phyloP scores from a whole-genome alignment of 306 rosid species.

The Erythrophleum fordii region DNA sequence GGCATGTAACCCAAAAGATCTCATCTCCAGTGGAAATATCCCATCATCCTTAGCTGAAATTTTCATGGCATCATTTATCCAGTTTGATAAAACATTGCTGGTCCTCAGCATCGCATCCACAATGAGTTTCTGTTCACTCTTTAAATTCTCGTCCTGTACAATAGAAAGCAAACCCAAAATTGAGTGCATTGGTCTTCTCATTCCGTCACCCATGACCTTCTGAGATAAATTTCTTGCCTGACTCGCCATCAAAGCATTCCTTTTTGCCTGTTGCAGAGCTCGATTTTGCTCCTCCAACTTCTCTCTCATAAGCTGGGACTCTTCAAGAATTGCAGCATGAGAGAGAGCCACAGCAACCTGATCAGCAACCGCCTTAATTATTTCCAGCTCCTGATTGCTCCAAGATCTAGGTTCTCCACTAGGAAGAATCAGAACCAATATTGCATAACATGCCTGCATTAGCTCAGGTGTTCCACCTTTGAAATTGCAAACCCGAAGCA shows the following conservation, averaged over 20 bases:
- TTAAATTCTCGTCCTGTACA: slow-evolving; percentile 65
- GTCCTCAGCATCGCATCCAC: slow-evolving; percentile 79
- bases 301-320: slow-evolving; percentile 89
- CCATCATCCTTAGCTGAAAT: slow-evolving; percentile 62
- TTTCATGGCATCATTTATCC: slow-evolving; percentile 82
- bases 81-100: slow-evolving; percentile 67
- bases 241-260: slow-evolving; percentile 80
- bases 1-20: slow-evolving; percentile 65
- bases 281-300: slow-evolving; percentile 85
- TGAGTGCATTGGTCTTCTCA: slow-evolving; percentile 95
- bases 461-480: slow-evolving; percentile 85
- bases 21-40: slow-evolving; percentile 65
- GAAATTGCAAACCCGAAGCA: slow-evolving; percentile 83
- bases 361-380: slow-evolving; percentile 86
- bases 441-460: slow-evolving; percentile 64
- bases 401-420: slow-evolving; percentile 64
- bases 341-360: slow-evolving; percentile 96
- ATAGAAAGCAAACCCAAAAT: slow-evolving; percentile 79
- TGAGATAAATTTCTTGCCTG: slow-evolving; percentile 77
- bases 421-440: slow-evolving; percentile 83
- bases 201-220: slow-evolving; percentile 85
- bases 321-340: slow-evolving; percentile 87
- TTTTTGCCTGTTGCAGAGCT: slow-evolving; percentile 69
- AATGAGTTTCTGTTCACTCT: slow-evolving; percentile 60
- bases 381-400: slow-evolving; percentile 78